These are phyloP conservation scores for Rutstroemia sp. DNA, from an alignment of 2,329 filamentous ascomycete species.

Conservation along the genomic window DNA sequence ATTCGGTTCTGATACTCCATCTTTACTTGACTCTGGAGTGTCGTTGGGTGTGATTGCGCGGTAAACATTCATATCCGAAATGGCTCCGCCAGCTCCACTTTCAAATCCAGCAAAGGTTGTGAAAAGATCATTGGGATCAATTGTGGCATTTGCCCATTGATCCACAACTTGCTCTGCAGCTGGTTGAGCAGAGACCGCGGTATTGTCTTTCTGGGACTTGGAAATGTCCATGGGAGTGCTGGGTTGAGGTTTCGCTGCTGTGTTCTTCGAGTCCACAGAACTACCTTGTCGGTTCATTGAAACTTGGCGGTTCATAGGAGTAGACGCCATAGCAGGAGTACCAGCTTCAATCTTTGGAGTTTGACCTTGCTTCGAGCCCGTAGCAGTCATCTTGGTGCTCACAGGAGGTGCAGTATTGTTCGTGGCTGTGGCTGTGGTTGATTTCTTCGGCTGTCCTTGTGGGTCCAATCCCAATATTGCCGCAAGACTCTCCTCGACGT, in stretches of 20 bases:
- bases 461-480: conserved; percentile 43
- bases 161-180: conserved; percentile 18
- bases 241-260: conserved; percentile 14
- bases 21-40: conserved; percentile 57
- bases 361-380: conserved; percentile 31
- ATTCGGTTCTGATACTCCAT: conserved; percentile 51
- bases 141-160: conserved; percentile 38
- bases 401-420: conserved; percentile 29
- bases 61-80: conserved; percentile 47
- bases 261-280: conserved; percentile 34
- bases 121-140: conserved; percentile 47
- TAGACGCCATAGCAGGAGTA: conserved; percentile 27
- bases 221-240: conserved; percentile 14
- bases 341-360: conserved; percentile 35
- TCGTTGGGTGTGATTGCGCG: conserved; percentile 52
- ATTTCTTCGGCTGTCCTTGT: conserved; percentile 34
- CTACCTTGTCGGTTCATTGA: conserved; percentile 45
- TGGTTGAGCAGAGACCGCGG: conserved; percentile 22
- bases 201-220: conserved; percentile 23
- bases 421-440: neutral
- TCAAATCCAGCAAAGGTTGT: conserved; percentile 36
- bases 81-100: conserved; percentile 37
- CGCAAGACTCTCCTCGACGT: conserved; percentile 42
- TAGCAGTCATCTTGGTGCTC: conserved; percentile 25
- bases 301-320: conserved; percentile 42